These are phyloP conservation scores for Picochlorum sp. DNA, from an alignment of 139 green algal genomes.

Conservation along the genomic window DNA sequence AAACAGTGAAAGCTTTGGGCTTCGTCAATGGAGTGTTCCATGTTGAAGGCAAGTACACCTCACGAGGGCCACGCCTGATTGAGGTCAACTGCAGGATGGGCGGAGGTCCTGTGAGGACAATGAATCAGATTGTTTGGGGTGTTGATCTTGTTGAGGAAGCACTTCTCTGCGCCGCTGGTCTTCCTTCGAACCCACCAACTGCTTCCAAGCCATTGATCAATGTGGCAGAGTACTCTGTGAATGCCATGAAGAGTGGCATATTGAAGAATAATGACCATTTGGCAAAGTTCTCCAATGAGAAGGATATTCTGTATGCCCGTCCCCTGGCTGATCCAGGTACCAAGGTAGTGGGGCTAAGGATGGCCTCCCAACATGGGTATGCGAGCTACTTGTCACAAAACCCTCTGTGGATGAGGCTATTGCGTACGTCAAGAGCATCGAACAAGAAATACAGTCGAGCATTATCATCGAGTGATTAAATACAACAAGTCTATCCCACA, in stretches of 20 bases:
- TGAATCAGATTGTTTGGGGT: conserved; percentile 53
- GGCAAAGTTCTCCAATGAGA: conserved; percentile 39
- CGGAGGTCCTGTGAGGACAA: conserved; percentile 66
- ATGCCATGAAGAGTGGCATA: conserved; percentile 51
- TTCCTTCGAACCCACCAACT: conserved; percentile 66
- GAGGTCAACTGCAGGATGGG: conserved; percentile 91
- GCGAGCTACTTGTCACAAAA: conserved; percentile 52
- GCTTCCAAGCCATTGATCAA: conserved; percentile 48
- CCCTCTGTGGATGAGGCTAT: conserved; percentile 62
- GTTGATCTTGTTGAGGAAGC: conserved; percentile 61
- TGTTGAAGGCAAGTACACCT: conserved; percentile 85
- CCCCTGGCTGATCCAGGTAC: conserved; percentile 47
- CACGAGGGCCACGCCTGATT: conserved; percentile 61
- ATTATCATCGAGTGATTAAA: conserved; percentile 25
- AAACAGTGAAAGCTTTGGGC: conserved; percentile 44
- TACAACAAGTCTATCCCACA: neutral
- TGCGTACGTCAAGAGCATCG: conserved; percentile 28
- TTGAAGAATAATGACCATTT: conserved; percentile 49
- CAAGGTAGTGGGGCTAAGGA: conserved; percentile 53
- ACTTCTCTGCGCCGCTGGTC: conserved; percentile 59
- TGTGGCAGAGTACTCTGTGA: conserved; percentile 77
- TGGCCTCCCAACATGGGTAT: conserved; percentile 82
- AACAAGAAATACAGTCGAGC: conserved; percentile 24
- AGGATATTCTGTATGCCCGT: conserved; percentile 68
- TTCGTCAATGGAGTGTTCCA: conserved; percentile 65